These are phyloP conservation scores for Trichoderma reesei DNA, from an alignment of 495 filamentous ascomycete species.

Conservation along the genomic window DNA sequence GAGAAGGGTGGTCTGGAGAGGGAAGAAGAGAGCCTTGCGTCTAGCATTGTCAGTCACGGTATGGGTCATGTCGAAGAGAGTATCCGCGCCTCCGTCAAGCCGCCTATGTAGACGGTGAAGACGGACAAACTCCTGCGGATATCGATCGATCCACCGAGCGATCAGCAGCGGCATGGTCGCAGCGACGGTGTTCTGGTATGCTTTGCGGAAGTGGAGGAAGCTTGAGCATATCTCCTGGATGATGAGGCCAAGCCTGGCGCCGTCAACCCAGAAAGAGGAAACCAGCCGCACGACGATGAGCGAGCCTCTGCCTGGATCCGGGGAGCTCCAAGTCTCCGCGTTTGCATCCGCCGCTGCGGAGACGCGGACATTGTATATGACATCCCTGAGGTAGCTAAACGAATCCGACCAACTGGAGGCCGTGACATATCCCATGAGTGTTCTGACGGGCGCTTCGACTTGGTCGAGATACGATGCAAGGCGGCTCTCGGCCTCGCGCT, in stretches of 20 bases:
- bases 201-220: constrained; percentile 52
- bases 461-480: constrained; percentile 17
- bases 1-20: constrained; percentile 50
- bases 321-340: not conserved
- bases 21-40: constrained; percentile 45
- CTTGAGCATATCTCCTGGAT: constrained; percentile 54
- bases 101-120: constrained; percentile 47
- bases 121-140: constrained; percentile 50
- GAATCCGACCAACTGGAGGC: constrained; percentile 49
- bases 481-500: constrained; percentile 19
- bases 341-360: constrained; percentile 18
- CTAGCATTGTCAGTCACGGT: constrained; percentile 44
- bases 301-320: constrained; percentile 41
- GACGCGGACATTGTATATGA: constrained; percentile 38
- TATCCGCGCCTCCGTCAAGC: constrained; percentile 51
- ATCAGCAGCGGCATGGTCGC: constrained; percentile 48
- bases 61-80: constrained; percentile 53
- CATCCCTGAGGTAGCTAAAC: constrained; percentile 43
- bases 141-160: constrained; percentile 51
- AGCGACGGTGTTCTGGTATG: constrained; percentile 52
- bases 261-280: constrained; percentile 51
- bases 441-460: constrained; percentile 39
- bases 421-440: constrained; percentile 48
- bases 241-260: constrained; percentile 45
- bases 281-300: constrained; percentile 44